Percentiles rank a stretch among this genome's conserved stretches.
Evolutionary conservation across 495 filamentous ascomycete species (phyloP).

Genomic region (Pyrenopolyporus hunteri): DNA sequence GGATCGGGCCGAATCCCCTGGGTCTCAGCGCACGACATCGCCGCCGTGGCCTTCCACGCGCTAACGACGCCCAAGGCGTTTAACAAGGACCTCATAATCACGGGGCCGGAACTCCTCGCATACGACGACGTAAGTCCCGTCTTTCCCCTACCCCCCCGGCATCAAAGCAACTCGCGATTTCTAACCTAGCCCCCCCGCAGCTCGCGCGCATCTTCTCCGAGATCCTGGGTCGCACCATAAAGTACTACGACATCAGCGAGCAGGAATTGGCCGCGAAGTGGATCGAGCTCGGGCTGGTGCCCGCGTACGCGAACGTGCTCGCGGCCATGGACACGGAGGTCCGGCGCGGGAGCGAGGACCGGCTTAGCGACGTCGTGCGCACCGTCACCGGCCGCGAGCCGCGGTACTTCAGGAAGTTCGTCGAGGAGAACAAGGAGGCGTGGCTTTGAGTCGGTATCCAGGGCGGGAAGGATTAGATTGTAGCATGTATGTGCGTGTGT

Average conservation of each 20-base stretch:
- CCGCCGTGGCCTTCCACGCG: slow-evolving; percentile 50
- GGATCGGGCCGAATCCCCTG: slow-evolving; percentile 54
- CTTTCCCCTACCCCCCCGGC: neutral
- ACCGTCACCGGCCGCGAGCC: slow-evolving; percentile 45
- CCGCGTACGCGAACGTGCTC: slow-evolving; percentile 44
- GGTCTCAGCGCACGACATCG: slow-evolving; percentile 56
- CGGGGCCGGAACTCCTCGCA: slow-evolving; percentile 54
- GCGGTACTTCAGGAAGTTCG: slow-evolving; percentile 44
- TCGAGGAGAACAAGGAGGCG: slow-evolving; percentile 38
- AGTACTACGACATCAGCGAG: slow-evolving; percentile 51
- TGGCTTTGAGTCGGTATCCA: too few relatives aligned
- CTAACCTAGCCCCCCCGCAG: slow-evolving; percentile 32
- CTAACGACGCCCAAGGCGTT: slow-evolving; percentile 48
- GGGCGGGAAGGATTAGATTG: neutral
- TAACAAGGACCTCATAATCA: slow-evolving; percentile 52
- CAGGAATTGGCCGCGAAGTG: slow-evolving; percentile 39
- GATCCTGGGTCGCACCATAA: slow-evolving; percentile 48
- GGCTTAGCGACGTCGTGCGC: slow-evolving; percentile 48
- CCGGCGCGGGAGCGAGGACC: slow-evolving; percentile 47
- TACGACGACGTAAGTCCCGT: slow-evolving; percentile 51
- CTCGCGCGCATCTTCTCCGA: slow-evolving; percentile 50
- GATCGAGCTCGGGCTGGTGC: slow-evolving; percentile 41
- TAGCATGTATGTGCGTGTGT: too few relatives aligned
- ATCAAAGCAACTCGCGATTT: neutral
- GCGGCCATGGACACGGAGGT: slow-evolving; percentile 45